These are phyloP conservation scores for Geranium incanum DNA, from an alignment of 441 rosid species.

Conservation along the genomic window DNA sequence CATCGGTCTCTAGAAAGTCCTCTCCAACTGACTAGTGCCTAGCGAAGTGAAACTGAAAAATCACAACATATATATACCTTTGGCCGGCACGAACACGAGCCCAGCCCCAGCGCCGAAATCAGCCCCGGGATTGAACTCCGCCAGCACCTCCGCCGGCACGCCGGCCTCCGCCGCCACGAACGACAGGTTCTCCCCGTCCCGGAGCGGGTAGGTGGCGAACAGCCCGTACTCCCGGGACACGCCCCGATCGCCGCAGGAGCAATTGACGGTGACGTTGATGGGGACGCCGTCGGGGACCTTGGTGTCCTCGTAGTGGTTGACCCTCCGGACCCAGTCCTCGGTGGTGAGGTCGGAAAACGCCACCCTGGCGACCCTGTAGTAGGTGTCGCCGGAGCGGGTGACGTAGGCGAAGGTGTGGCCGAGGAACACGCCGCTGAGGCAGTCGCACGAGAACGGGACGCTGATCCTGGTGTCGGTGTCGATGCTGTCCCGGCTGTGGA, in stretches of 20 bases:
- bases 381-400: constrained; percentile 22
- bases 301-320: constrained; percentile 16
- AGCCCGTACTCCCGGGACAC: constrained; percentile 41
- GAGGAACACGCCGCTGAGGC: constrained; percentile 24
- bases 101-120: constrained; percentile 39
- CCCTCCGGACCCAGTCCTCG: constrained; percentile 24
- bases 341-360: constrained; percentile 34
- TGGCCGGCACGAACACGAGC: constrained; percentile 41
- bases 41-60: too few species aligned
- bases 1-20: too few species aligned
- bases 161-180: constrained; percentile 25
- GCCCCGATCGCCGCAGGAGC: constrained; percentile 43
- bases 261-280: constrained; percentile 46
- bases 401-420: constrained; percentile 31
- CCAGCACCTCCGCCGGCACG: constrained; percentile 24
- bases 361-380: constrained; percentile 13
- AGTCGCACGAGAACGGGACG: constrained; percentile 36
- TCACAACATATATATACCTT: constrained; percentile 23
- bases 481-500: constrained; percentile 21
- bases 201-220: constrained; percentile 46
- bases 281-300: constrained; percentile 18
- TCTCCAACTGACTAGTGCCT: too few species aligned
- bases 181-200: constrained; percentile 30
- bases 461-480: constrained; percentile 15
- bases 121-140: constrained; percentile 32